Conservation (phyloP, 2,329 filamentous ascomycete species). For the Penicillium sumatraense region DNA sequence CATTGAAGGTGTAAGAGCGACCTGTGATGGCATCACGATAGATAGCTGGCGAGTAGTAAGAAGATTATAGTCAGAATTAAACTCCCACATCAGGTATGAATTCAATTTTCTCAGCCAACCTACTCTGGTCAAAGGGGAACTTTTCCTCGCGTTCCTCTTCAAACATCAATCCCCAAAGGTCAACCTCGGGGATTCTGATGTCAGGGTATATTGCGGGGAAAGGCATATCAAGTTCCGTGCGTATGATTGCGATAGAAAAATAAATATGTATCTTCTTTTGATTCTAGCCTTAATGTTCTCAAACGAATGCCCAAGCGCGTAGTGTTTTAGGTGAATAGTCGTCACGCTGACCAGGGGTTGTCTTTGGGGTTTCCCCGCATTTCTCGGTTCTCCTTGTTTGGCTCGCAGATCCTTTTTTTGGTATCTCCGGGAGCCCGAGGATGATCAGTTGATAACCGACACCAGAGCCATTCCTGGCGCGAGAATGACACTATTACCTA, state of each 20-base stretch:
- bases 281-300: background rate
- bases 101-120: background rate
- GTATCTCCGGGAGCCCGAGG: background rate
- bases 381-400: background rate
- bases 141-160: background rate
- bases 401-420: background rate
- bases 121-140: background rate
- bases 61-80: background rate
- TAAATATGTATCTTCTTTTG: background rate
- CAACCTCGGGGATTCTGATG: conserved; percentile 1
- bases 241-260: too few relatives aligned
- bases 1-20: background rate
- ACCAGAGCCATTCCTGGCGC: too few relatives aligned
- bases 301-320: background rate
- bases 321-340: background rate
- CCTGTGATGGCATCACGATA: conserved; percentile 7
- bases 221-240: too few relatives aligned
- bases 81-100: too few relatives aligned
- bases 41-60: background rate
- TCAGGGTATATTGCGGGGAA: background rate
- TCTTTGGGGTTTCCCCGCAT: conserved; percentile 1
- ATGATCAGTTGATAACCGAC: too few relatives aligned
- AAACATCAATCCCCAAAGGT: conserved; percentile 8
- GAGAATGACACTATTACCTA: too few relatives aligned
- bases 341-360: background rate